These are phyloP conservation scores for Fusarium brevicatenulatum DNA, from an alignment of 2,329 filamentous ascomycete genomes.

Conservation along the genomic window DNA sequence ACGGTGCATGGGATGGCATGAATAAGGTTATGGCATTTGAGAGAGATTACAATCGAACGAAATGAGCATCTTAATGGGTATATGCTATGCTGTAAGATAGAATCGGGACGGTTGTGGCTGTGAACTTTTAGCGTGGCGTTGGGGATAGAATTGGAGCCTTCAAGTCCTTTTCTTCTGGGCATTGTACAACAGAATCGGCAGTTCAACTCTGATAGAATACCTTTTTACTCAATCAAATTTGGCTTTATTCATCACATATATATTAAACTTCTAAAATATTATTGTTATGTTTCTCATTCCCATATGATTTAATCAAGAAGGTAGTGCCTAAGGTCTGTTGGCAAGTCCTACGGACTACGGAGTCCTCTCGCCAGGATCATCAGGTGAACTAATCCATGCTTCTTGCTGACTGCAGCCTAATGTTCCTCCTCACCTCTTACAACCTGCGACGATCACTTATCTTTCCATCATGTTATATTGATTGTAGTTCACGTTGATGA, in stretches of 20 bases:
- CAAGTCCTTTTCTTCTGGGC: not conserved
- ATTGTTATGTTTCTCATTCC: not conserved
- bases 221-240: not conserved
- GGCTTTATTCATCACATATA: rapidly evolving
- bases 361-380: not conserved
- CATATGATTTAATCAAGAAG: not conserved
- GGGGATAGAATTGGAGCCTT: constrained; percentile 16
- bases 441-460: not conserved
- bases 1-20: constrained; percentile 10
- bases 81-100: not conserved
- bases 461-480: not conserved
- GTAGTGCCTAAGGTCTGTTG: not conserved
- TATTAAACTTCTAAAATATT: too few species aligned
- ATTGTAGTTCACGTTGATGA: not conserved
- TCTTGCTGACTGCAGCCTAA: not conserved
- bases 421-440: not conserved
- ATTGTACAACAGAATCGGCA: constrained; percentile 20
- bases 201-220: not conserved
- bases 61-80: not conserved
- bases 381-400: not conserved
- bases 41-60: not conserved
- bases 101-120: constrained; percentile 4
- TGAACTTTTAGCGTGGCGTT: constrained; percentile 28
- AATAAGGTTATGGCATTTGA: constrained; percentile 27
- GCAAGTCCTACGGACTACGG: not conserved